These are phyloP conservation scores for Psophocarpus tetragonolobus DNA, from an alignment of 306 rosid species.

Conservation along the genomic window DNA sequence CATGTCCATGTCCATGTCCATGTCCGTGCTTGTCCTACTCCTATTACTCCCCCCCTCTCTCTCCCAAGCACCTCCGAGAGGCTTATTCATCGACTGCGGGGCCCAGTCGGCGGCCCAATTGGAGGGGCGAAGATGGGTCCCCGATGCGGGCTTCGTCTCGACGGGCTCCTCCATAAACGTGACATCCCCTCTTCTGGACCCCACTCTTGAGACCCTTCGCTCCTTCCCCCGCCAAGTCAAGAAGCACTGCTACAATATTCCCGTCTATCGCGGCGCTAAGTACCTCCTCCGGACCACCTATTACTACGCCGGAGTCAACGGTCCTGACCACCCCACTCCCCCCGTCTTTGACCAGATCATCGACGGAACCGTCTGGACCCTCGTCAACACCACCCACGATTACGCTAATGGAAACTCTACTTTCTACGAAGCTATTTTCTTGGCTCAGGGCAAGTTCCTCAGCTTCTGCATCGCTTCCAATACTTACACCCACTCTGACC, in stretches of 20 bases:
- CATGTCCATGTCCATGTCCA: slow-evolving; percentile 54
- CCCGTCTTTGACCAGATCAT: slow-evolving; percentile 91
- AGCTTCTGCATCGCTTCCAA: slow-evolving; percentile 76
- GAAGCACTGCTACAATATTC: slow-evolving; percentile 69
- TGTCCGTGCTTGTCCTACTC: slow-evolving; percentile 38
- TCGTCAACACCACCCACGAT: slow-evolving; percentile 73
- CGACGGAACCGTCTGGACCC: slow-evolving; percentile 83
- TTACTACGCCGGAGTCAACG: slow-evolving; percentile 74
- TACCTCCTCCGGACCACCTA: slow-evolving; percentile 75
- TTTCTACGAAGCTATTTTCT: slow-evolving; percentile 71
- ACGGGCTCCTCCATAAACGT: slow-evolving; percentile 53
- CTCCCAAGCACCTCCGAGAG: slow-evolving; percentile 54
- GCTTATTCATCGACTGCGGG: slow-evolving; percentile 63
- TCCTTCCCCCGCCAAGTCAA: slow-evolving; percentile 55
- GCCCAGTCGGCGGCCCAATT: slow-evolving; percentile 33
- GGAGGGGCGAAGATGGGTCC: slow-evolving; percentile 55
- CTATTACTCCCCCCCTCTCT: slow-evolving; percentile 35
- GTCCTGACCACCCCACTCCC: slow-evolving; percentile 47
- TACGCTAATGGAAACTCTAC: slow-evolving; percentile 44
- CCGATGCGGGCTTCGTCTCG: slow-evolving; percentile 54
- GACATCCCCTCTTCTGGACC: slow-evolving; percentile 31
- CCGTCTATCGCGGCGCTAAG: slow-evolving; percentile 52
- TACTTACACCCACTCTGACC: slow-evolving; percentile 73
- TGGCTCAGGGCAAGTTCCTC: slow-evolving; percentile 62
- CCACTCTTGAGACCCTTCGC: slow-evolving; percentile 58